Base-by-base conservation (phyloP, 1,284 basidiomycete genomes). In the Puccinia triticina region DNA sequence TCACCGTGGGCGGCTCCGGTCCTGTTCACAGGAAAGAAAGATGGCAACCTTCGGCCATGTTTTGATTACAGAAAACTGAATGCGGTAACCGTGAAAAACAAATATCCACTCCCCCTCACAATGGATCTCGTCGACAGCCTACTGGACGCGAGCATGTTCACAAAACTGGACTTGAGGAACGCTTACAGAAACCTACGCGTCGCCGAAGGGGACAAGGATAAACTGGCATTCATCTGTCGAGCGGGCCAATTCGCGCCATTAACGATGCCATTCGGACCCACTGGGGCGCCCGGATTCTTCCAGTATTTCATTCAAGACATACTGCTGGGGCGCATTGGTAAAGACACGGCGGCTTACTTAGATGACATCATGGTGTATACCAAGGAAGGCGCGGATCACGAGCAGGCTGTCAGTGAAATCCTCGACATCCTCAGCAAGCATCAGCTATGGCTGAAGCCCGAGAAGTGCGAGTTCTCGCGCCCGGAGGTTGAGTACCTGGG, bases 1-100 rank as follows among this genome's bases (percentile, higher is more conserved):
- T 88, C 88, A 8, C 85, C 88, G 8, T 85, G 85, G 23, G 87
- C 85, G 0, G 84, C 89, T 0, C 88, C 88, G 0, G 85, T 90
- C 61, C 86, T 90, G 0, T 90, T 90, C 82, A 87, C 89, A 53
- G 86, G 87, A 66, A 90, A 90, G 84, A 90, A 90, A 84, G 88
- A 88, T 83, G 87, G 89, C 5, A 76, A 83, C 0, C 84, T 88
- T 0, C 84, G 87, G 0, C 86, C 89, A 0, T 88, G 88, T 77
- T 86, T 89, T 1, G 88, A 90, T 83, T 90, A 89, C 84, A 84
- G 87, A 0, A 85, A 86, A 11, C 85, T 90, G 32, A 90, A 90
- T 26, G 50, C 73, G 5, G 26, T 75, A 1, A 75, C 50, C 32
- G 50, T 48, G 23, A 75, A 75, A 2, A 75, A 75, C 26, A 75